Evolutionary conservation across 306 rosid species (phyloP), one percentile per base, ranked within the genome.

Genomic region (Trichosanthes truncata): DNA sequence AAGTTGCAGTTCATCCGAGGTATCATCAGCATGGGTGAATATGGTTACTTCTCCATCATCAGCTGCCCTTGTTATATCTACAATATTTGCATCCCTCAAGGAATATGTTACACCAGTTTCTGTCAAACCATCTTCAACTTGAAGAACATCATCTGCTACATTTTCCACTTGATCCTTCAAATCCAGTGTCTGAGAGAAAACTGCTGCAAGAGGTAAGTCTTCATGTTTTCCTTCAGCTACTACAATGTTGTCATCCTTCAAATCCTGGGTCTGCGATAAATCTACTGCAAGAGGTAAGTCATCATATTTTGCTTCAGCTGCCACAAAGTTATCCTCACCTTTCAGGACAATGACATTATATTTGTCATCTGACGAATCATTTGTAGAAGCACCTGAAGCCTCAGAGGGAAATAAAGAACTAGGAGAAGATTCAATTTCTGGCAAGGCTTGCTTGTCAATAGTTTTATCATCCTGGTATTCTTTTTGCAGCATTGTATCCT

Each of bases 191-290:
- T 80, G 51, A 48, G 75, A 74, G 85, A 80, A 69, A 84, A 72
- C 77, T 61, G 81, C 78, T 35, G 57, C 60, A 80, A 84, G 79
- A 56, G 87, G 79, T 56, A 77, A 79, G 65, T 78, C 84, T 69
- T 86, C 92, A 18, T 86, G 80, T 41, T 79, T 82, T 49, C 77
- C 80, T 81, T 81, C 87, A 81, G 83, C 68, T 33, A 79, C 86
- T 63, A 31, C n/a, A 38, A 49, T 69, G 75, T 52, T 59, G 61
- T 83, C 78, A 79, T 78, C 85, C 76, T 41, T 68, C 75, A 68
- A 68, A 41, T 41, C 29, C 36, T 75, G 81, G 18, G 23, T 62
- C 82, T 80, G 60, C 66, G 73, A 77, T 79, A 83, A 65, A 81
- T 80, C 78, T 72, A 81, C 77, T 31, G 60, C 66, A 80, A 85